Percentiles rank a stretch among this genome's conserved stretches.
phyloP scores from a whole-genome alignment of 495 filamentous ascomycete species.

The Aspergillus wentii region DNA sequence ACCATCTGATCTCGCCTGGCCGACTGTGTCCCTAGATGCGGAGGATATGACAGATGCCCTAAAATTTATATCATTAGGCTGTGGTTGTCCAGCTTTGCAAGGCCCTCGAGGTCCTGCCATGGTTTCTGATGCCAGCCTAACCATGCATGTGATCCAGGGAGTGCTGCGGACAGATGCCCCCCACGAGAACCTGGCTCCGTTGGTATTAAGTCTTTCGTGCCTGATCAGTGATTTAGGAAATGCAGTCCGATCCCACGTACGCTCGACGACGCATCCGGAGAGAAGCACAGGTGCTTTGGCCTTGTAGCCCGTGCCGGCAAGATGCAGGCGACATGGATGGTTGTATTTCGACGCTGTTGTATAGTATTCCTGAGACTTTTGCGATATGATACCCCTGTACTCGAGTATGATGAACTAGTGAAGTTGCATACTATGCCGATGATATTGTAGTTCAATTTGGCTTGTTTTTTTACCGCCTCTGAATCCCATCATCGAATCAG shows the following conservation, averaged over 20 bases:
- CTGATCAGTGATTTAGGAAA: conserved; percentile 49
- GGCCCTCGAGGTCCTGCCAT: conserved; percentile 19
- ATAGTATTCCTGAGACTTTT: no score
- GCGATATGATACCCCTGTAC: no score
- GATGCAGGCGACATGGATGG: no score
- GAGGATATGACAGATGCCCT: conserved; percentile 36
- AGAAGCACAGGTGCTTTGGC: no score
- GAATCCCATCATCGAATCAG: no score
- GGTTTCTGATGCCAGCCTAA: conserved; percentile 16
- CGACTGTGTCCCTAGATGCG: conserved; percentile 44
- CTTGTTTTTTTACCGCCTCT: no score
- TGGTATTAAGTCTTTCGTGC: conserved; percentile 52
- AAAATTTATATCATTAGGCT: conserved; percentile 41
- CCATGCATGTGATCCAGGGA: conserved; percentile 21
- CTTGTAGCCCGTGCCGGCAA: no score
- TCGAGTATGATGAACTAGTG: no score
- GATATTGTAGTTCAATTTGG: no score
- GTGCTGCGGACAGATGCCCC: conserved; percentile 19
- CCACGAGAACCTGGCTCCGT: conserved; percentile 27
- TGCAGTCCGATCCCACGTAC: conserved; percentile 10
- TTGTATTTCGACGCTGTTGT: no score
- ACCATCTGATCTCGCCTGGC: conserved; percentile 5
- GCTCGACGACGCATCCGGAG: no score
- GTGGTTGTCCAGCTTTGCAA: conserved; percentile 39
- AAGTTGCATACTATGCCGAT: no score